Evolutionary conservation across 2,329 filamentous ascomycete genomes (phyloP), one percentile per base, ranked within the genome.

Genomic region (Eutypa lata): DNA sequence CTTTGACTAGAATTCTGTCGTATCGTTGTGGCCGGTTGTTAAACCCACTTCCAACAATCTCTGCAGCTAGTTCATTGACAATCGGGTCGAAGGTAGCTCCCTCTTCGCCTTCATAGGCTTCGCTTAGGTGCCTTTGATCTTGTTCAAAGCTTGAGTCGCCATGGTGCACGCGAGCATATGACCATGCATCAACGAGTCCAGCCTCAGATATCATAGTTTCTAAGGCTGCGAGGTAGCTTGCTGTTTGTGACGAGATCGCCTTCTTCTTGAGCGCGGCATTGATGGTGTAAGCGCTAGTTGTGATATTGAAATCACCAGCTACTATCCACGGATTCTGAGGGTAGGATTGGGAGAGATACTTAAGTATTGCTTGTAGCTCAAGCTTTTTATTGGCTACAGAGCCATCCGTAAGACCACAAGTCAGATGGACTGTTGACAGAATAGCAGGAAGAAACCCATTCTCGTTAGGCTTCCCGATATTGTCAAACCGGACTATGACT

Each of bases 51-150:
- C 73, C 73, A 1, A 79, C 76, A 3, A 76, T 76, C 11, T 73
- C 70, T 1, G 77, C 75, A 3, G 85, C 84, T 13, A 86, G 71
- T 1, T 67, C 64, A 59, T 89, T 89, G 6, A 68, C 68, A 2
- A 68, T 68, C 0, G 84, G 84, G 60, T 88, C 79, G 62, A 86
- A 88, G 0, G 86, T 89, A 3, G 83, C 82, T 1, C 84, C 85
- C 55, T 83, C 75, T 63, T 88, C 84, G 2, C 84, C 86, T 49
- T 82, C 77, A 28, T 76, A 77, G 1, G 74, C 55, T 16, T 76
- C 70, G 11, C 66, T 61, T 6, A 59, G 47, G 7, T 54, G 50
- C 16, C 53, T 49, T 33, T 60, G 48, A 21, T 57, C 56, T 14
- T 61, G 54, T 19, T 65, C 61, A 0, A 61, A 65, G 16, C 72